These are phyloP conservation scores for Cyclaneusma minus DNA, from an alignment of 2,329 filamentous ascomycete genomes.

Conservation along the genomic window DNA sequence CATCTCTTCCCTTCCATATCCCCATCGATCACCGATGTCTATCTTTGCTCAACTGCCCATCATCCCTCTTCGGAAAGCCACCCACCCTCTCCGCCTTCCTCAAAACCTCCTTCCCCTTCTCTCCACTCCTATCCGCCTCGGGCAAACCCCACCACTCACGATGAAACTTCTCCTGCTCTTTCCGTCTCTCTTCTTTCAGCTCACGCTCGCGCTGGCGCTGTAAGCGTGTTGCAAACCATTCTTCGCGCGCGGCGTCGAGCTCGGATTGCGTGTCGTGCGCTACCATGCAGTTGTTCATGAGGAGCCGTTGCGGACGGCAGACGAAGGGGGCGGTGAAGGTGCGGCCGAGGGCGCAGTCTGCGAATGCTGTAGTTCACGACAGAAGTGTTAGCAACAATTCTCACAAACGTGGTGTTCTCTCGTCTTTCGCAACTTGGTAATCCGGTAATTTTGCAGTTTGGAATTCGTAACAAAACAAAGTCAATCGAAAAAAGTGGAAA, in stretches of 20 bases:
- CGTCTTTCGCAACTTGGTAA: too few species aligned
- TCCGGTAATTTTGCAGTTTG: slow-evolving; percentile 1
- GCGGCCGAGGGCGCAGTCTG: slow-evolving; percentile 71
- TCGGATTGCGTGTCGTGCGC: slow-evolving; percentile 69
- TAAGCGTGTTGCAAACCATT: slow-evolving; percentile 75
- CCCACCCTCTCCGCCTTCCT: slow-evolving; percentile 39
- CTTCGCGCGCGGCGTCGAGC: slow-evolving; percentile 75
- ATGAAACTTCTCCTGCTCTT: slow-evolving; percentile 49
- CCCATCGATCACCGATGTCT: slow-evolving; percentile 19
- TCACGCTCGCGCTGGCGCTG: slow-evolving; percentile 55
- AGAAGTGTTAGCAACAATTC: background rate
- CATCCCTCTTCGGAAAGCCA: slow-evolving; percentile 29
- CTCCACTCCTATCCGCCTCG: slow-evolving; percentile 38
- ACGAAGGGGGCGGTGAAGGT: slow-evolving; percentile 80
- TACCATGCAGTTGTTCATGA: slow-evolving; percentile 93
- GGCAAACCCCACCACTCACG: slow-evolving; percentile 53
- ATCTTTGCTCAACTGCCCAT: slow-evolving; percentile 18
- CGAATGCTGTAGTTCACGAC: slow-evolving; percentile 74
- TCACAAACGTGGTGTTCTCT: background rate
- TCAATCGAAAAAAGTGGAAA: slow-evolving; percentile 2
- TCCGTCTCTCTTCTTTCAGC: slow-evolving; percentile 40
- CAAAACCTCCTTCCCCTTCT: slow-evolving; percentile 37
- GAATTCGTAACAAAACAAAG: background rate
- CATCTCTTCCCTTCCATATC: too few species aligned
- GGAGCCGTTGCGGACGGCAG: slow-evolving; percentile 62